Evolutionary conservation across 441 rosid species (phyloP).

Genomic region (Syzygium malaccense): DNA sequence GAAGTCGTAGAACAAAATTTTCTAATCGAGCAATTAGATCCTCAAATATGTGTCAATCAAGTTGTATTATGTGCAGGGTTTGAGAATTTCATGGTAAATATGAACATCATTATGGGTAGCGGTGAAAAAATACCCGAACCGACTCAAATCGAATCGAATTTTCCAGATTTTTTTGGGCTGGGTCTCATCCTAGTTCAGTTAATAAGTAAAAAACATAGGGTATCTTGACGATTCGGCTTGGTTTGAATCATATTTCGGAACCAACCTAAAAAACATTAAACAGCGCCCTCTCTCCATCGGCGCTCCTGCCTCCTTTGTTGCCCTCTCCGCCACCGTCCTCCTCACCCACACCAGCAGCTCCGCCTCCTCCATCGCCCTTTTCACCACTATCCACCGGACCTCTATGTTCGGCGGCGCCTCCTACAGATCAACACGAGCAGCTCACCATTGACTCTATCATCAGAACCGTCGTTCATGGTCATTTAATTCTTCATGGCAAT

Average conservation of each 20-base stretch:
- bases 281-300: not conserved
- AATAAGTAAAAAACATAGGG: not conserved
- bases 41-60: not conserved
- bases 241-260: not conserved
- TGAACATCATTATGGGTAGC: not conserved
- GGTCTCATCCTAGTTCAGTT: not conserved
- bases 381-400: not conserved
- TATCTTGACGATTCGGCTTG: accelerated
- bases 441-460: not conserved
- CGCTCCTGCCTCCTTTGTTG: not conserved
- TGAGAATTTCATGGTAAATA: not conserved
- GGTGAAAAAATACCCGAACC: not conserved
- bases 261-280: not conserved
- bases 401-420: not conserved
- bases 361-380: not conserved
- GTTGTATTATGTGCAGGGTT: not conserved
- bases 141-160: accelerated
- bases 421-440: not conserved
- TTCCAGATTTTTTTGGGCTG: not conserved
- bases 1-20: not conserved
- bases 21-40: not conserved
- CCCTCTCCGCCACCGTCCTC: not conserved
- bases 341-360: not conserved
- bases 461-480: not conserved
- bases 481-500: not conserved